Conservation (phyloP, 345 rosid species). For the Garcia nutans region DNA sequence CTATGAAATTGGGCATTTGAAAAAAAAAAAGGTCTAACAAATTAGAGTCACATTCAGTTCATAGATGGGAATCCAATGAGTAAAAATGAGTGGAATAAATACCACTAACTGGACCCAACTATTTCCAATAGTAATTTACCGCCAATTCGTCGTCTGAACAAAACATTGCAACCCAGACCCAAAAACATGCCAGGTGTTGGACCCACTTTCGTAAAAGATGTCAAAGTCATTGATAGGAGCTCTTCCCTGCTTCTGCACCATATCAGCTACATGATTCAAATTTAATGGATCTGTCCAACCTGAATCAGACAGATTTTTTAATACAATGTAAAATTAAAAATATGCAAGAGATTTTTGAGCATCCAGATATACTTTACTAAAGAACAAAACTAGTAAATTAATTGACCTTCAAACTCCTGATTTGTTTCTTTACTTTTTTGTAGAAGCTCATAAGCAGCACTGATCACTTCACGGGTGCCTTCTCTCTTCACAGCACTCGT, state of each 20-base stretch:
- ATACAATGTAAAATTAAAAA: not conserved
- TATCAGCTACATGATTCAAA: slow-evolving; percentile 81
- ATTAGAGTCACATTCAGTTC: not conserved
- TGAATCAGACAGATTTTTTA: slow-evolving; percentile 22
- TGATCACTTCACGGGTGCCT: slow-evolving; percentile 72
- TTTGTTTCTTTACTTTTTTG: slow-evolving; percentile 50
- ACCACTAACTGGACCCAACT: not conserved
- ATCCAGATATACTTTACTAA: not conserved
- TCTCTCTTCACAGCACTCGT: slow-evolving; percentile 84
- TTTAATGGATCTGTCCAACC: slow-evolving; percentile 39
- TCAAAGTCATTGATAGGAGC: slow-evolving; percentile 77
- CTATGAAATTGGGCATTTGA: not conserved
- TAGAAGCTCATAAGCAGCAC: slow-evolving; percentile 61
- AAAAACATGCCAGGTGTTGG: slow-evolving; percentile 67
- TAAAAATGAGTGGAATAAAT: not conserved
- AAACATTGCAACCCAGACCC: slow-evolving; percentile 89
- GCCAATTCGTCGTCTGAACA: slow-evolving; percentile 98
- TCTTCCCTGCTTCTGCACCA: slow-evolving; percentile 56
- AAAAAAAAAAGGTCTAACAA: not conserved
- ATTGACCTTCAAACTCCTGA: slow-evolving; percentile 56
- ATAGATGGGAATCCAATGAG: not conserved
- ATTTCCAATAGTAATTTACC: slow-evolving; percentile 35
- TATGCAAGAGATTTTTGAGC: not conserved
- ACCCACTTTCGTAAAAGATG: slow-evolving; percentile 54
- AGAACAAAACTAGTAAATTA: slow-evolving; percentile 1